Percentiles rank a stretch among this genome's conserved stretches.
Evolutionary conservation across 768 basidiomycete genomes (phyloP).

Genomic region (Calocera cornea): DNA sequence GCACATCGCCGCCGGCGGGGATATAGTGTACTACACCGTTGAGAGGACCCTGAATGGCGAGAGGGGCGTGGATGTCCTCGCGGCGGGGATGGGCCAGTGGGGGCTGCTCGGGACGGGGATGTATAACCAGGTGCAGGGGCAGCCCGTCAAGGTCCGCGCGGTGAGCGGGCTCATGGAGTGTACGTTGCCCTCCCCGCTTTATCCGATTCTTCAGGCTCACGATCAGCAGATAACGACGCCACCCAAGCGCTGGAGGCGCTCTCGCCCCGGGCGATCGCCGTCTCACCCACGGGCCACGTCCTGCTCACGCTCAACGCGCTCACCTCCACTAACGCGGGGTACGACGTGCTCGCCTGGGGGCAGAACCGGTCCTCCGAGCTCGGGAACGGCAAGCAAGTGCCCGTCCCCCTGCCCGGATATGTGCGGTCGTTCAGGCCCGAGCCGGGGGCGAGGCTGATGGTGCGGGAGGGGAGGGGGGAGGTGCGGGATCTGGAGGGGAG

Average conservation of each 20-base stretch:
- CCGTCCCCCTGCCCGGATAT: slow-evolving; percentile 39
- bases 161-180: slow-evolving; percentile 80
- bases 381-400: slow-evolving; percentile 57
- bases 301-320: slow-evolving; percentile 57
- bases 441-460: slow-evolving; percentile 38
- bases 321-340: slow-evolving; percentile 30
- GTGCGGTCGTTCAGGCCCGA: slow-evolving; percentile 36
- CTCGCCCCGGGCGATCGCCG: slow-evolving; percentile 43
- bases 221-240: slow-evolving; percentile 47
- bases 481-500: slow-evolving; percentile 49
- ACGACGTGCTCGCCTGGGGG: slow-evolving; percentile 63
- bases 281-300: slow-evolving; percentile 54
- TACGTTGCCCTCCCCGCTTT: slow-evolving; percentile 28
- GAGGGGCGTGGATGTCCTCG: slow-evolving; percentile 40
- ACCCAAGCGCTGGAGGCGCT: slow-evolving; percentile 49
- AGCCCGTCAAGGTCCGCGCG: slow-evolving; percentile 58
- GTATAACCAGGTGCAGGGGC: slow-evolving; percentile 57
- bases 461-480: slow-evolving; percentile 35
- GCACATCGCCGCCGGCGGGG: slow-evolving; percentile 55
- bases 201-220: slow-evolving; percentile 3
- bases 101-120: slow-evolving; percentile 58
- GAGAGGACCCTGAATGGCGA: slow-evolving; percentile 32
- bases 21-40: slow-evolving; percentile 64
- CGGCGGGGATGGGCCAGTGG: slow-evolving; percentile 73
- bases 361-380: slow-evolving; percentile 60